A percentile compares a stretch with the other conserved stretches of the same genome.
phyloP scores from a whole-genome alignment of 345 rosid species.

The Lepidium sativum region DNA sequence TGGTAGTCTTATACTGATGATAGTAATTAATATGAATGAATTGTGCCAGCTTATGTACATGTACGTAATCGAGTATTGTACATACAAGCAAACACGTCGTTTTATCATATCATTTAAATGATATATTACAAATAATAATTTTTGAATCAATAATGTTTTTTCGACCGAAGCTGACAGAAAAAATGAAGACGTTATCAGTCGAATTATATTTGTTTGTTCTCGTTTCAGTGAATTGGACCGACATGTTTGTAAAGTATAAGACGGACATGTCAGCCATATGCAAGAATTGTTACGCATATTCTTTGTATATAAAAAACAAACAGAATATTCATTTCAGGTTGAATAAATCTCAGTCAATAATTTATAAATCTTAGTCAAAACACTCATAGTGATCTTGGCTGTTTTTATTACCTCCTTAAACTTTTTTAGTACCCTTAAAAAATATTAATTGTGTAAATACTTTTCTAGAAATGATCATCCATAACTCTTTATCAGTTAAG shows the following conservation, averaged over 20 bases:
- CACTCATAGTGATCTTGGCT: too few species aligned
- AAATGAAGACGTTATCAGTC: background rate
- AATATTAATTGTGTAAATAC: too few species aligned
- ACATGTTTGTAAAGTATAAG: background rate
- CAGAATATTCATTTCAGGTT: too few species aligned
- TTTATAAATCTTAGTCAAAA: too few species aligned
- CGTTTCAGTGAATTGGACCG: background rate
- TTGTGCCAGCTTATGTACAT: background rate
- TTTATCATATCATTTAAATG: background rate
- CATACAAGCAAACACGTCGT: background rate
- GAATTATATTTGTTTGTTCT: background rate
- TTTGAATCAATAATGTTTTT: background rate
- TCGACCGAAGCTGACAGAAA: background rate
- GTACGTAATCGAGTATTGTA: background rate
- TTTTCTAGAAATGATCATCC: too few species aligned
- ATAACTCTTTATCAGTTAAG: too few species aligned
- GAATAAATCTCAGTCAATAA: too few species aligned
- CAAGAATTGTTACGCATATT: background rate
- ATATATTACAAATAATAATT: background rate
- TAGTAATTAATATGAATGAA: background rate
- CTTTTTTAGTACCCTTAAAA: too few species aligned
- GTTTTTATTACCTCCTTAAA: too few species aligned
- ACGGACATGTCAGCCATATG: slow-evolving; percentile 9
- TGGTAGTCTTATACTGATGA: background rate
- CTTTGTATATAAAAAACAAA: background rate